Percentiles rank a stretch among this genome's conserved stretches.
These are phyloP conservation scores for Colletotrichum zoysiae DNA, from an alignment of 2,329 filamentous ascomycete genomes.

Conservation along the genomic window DNA sequence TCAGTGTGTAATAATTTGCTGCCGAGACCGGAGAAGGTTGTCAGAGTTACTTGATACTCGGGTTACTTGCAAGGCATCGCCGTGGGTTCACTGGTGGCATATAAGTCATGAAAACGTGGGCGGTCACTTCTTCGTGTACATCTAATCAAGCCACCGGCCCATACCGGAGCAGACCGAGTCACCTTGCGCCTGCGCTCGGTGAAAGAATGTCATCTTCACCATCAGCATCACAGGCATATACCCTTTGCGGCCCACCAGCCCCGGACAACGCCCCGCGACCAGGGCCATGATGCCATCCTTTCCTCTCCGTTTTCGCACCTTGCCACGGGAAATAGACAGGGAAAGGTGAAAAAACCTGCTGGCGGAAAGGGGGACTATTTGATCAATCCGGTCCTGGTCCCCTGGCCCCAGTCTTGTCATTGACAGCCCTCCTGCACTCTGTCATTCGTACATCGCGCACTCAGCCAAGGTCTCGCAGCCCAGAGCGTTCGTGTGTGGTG, in stretches of 20 bases:
- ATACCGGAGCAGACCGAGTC: conserved; percentile 18
- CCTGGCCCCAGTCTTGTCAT: not conserved
- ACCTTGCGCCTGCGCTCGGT: not conserved
- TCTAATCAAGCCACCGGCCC: not conserved
- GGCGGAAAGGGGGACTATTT: conserved; percentile 4
- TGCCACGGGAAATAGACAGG: not conserved
- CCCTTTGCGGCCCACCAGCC: conserved; percentile 16
- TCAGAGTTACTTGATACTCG: not conserved
- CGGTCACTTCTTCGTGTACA: not conserved
- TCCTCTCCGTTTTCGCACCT: conserved; percentile 33
- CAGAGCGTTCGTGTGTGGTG: not conserved
- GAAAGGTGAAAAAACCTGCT: conserved; percentile 13
- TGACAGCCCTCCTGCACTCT: not conserved
- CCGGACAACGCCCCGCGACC: conserved; percentile 29
- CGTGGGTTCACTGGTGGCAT: not conserved
- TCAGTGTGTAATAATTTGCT: not conserved
- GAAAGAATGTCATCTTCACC: not conserved
- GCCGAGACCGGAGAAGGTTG: conserved; percentile 32
- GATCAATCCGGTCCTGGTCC: conserved; percentile 14
- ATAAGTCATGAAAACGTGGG: not conserved
- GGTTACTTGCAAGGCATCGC: not conserved
- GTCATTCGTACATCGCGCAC: too few relatives aligned
- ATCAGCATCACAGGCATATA: not conserved
- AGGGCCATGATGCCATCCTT: conserved; percentile 32
- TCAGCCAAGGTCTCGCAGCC: not conserved